phyloP scores from a whole-genome alignment of 2,329 filamentous ascomycete species.

The Diplodia sapinea region DNA sequence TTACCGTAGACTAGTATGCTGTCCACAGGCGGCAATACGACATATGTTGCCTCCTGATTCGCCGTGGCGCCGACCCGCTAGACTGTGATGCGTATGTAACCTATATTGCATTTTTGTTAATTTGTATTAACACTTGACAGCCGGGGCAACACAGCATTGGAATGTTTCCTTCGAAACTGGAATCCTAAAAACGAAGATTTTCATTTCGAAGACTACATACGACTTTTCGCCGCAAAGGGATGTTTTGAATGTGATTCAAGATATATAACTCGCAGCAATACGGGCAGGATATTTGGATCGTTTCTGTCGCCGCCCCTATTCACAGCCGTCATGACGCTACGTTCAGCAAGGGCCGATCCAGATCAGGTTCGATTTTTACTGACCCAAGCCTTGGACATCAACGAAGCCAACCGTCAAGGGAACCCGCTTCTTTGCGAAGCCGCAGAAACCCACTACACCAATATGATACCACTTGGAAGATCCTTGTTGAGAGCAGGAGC shows the following conservation, averaged over 20 bases:
- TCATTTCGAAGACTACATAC: neutral
- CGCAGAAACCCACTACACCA: too few relatives aligned
- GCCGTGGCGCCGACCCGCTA: neutral
- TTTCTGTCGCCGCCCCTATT: neutral
- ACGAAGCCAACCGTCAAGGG: too few relatives aligned
- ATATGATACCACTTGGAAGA: neutral
- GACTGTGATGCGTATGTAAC: neutral
- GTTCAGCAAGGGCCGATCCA: neutral
- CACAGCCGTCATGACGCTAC: accelerated
- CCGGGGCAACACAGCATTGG: neutral
- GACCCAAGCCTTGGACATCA: neutral
- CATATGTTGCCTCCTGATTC: neutral
- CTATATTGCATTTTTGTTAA: neutral
- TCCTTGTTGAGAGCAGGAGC: neutral
- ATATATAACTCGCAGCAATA: neutral
- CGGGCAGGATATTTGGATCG: neutral
- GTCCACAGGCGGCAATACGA: neutral
- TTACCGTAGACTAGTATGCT: neutral
- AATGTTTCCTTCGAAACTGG: accelerated
- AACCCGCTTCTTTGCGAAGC: too few relatives aligned
- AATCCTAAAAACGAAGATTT: neutral
- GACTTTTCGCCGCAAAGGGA: neutral
- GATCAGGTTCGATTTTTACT: neutral
- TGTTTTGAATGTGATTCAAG: neutral
- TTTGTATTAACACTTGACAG: neutral